A percentile compares a stretch with the other conserved stretches of the same genome.
These are phyloP conservation scores for Botrytis paeoniae DNA, from an alignment of 2,329 filamentous ascomycete species.

Conservation along the genomic window DNA sequence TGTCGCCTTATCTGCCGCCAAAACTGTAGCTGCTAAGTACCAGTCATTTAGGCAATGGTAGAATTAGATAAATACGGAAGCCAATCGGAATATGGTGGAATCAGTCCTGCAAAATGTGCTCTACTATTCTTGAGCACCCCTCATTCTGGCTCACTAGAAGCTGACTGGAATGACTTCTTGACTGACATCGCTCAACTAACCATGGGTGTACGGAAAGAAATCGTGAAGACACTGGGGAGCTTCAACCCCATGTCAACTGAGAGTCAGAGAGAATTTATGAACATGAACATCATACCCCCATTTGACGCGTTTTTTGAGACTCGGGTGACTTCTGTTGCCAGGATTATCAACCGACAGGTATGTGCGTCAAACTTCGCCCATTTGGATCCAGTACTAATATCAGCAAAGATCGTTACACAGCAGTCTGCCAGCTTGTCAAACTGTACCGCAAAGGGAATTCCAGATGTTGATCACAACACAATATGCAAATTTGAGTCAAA, in stretches of 20 bases:
- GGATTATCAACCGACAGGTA: neutral
- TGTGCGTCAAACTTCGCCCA: neutral
- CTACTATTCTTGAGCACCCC: neutral
- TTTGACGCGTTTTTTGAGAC: neutral
- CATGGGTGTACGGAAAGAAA: neutral
- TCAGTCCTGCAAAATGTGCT: neutral
- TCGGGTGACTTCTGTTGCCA: neutral
- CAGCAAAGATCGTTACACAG: neutral
- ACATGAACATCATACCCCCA: neutral
- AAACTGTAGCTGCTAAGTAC: neutral
- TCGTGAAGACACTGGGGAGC: neutral
- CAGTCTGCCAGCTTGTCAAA: neutral
- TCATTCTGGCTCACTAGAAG: neutral
- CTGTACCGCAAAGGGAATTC: neutral
- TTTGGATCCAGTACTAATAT: neutral
- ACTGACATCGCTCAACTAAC: neutral
- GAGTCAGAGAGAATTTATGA: neutral
- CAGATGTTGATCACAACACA: neutral
- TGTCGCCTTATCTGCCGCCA: neutral
- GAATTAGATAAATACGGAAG: neutral
- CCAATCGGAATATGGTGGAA: neutral
- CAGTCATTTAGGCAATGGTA: neutral
- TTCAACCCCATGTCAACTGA: neutral
- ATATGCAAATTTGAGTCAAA: slow-evolving; percentile 10
- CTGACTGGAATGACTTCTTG: neutral